Evolutionary conservation across 129 eudicot species (phyloP).

Genomic region (Centrapalus pauciflorus): DNA sequence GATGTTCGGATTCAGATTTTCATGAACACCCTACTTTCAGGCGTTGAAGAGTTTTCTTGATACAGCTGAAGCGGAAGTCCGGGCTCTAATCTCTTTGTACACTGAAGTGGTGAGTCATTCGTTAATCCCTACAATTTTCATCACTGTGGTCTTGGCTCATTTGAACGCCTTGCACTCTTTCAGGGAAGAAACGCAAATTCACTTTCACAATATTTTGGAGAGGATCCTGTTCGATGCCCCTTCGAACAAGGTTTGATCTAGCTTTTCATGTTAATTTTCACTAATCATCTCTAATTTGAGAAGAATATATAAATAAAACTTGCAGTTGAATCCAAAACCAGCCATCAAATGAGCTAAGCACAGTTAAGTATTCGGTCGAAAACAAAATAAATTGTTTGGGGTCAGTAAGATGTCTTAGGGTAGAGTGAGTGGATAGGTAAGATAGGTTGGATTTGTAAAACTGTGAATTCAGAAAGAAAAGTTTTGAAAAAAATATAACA

Average conservation of each 20-base stretch:
- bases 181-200: conserved; percentile 99
- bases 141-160: conserved; percentile 8
- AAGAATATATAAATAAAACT: too few relatives aligned
- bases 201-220: conserved; percentile 89
- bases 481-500: too few relatives aligned
- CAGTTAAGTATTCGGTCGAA: too few relatives aligned
- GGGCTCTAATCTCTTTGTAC: conserved; percentile 61
- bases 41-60: conserved; percentile 69
- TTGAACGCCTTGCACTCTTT: conserved; percentile 25
- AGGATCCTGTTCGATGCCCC: conserved; percentile 96
- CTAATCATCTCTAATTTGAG: background rate
- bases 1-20: background rate
- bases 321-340: too few relatives aligned
- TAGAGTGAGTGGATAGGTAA: too few relatives aligned
- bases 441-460: too few relatives aligned
- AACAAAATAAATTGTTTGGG: too few relatives aligned
- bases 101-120: conserved; percentile 61
- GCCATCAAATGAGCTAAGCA: too few relatives aligned
- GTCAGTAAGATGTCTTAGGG: too few relatives aligned
- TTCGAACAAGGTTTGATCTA: conserved; percentile 96
- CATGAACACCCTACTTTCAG: conserved; percentile 25
- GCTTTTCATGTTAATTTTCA: conserved; percentile 13
- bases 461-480: too few relatives aligned
- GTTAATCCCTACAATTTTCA: background rate
- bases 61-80: conserved; percentile 79